Conservation (phyloP, 345 rosid species). For the Brassica juncea region DNA sequence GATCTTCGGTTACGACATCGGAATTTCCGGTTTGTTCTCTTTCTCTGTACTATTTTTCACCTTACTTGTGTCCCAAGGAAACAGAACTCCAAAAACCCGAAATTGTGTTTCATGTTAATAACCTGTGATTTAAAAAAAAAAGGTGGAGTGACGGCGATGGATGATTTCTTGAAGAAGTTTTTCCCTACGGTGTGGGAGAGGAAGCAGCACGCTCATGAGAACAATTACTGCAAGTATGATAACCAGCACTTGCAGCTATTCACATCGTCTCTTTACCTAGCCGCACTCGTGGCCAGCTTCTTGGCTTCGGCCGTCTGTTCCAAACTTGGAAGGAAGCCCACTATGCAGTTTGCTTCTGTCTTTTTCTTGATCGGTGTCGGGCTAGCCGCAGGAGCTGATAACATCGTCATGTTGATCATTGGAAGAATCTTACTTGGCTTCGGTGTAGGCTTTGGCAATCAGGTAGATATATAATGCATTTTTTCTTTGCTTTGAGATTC, state of each 20-base stretch:
- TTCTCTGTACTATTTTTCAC: not conserved
- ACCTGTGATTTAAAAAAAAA: not conserved
- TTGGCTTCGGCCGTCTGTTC: not conserved
- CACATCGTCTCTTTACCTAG: slow-evolving; percentile 6
- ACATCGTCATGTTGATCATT: not conserved
- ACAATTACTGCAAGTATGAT: not conserved
- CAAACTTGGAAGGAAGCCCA: not conserved
- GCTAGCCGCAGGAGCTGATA: not conserved
- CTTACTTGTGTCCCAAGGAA: not conserved
- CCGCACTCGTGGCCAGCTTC: not conserved
- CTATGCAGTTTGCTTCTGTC: not conserved
- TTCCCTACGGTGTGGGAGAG: not conserved
- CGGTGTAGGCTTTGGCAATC: slow-evolving; percentile 1
- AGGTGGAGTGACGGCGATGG: slow-evolving; percentile 1
- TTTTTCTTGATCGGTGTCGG: slow-evolving; percentile 1
- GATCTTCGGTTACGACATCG: not conserved
- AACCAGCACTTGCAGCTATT: not conserved
- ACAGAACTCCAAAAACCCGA: not conserved
- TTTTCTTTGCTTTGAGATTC: not conserved
- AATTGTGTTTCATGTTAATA: not conserved
- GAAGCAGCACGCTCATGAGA: not conserved
- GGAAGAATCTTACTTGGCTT: slow-evolving; percentile 1
- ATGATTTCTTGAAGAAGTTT: not conserved
- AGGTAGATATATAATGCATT: not conserved
- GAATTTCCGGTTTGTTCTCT: not conserved